phyloP scores from a whole-genome alignment of 768 basidiomycete species.

The Phaeotremella skinneri region DNA sequence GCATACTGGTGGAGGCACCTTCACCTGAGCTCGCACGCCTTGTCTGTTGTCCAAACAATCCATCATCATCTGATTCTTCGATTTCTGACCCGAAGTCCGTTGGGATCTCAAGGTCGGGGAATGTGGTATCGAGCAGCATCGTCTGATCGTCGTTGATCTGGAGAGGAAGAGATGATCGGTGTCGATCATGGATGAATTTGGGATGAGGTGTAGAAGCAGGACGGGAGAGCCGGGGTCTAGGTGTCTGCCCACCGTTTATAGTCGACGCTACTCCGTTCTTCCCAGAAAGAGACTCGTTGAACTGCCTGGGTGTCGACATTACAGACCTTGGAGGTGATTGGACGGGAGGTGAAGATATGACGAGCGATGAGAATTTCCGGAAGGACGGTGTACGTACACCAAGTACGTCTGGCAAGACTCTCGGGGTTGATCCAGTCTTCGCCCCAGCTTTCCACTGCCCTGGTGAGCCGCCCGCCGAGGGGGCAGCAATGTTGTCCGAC shows the following conservation, averaged over 20 bases:
- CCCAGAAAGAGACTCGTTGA: not conserved
- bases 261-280: not conserved
- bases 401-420: not conserved
- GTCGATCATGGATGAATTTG: not conserved
- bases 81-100: not conserved
- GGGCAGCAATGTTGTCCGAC: conserved; percentile 13
- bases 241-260: not conserved
- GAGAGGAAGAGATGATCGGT: conserved; percentile 3
- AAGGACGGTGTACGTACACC: too few relatives aligned
- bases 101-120: conserved; percentile 9
- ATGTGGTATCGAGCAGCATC: conserved; percentile 16
- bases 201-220: conserved; percentile 16
- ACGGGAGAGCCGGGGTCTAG: conserved; percentile 3
- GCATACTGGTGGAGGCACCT: not conserved
- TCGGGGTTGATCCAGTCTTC: not conserved
- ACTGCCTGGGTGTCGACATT: not conserved
- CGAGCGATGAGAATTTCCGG: not conserved
- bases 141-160: conserved; percentile 16
- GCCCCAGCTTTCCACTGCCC: not conserved
- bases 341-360: conserved; percentile 16
- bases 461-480: not conserved
- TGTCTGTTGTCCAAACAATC: not conserved
- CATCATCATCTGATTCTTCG: not conserved
- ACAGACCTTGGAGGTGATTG: not conserved
- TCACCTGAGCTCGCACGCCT: not conserved